Conservation (phyloP, 1,284 basidiomycete genomes). For the Sporisorium exsertum region DNA sequence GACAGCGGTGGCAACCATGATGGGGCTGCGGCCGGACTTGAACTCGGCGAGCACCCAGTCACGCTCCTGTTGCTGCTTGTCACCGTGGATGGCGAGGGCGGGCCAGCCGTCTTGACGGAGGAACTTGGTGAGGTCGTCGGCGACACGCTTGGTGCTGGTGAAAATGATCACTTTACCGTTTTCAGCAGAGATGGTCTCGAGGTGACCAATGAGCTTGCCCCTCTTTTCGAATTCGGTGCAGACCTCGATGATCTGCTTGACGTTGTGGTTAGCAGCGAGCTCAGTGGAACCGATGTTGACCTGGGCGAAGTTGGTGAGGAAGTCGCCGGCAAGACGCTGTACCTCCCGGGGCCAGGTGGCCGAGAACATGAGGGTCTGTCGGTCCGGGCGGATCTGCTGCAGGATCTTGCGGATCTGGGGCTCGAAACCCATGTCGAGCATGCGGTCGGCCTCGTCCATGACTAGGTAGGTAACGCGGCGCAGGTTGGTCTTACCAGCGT, state of each 20-base stretch:
- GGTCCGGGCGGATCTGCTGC: constrained; percentile 93
- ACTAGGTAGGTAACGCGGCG: constrained; percentile 96
- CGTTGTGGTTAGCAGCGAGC: constrained; percentile 97
- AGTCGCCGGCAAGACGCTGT: constrained; percentile 95
- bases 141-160: constrained; percentile 95
- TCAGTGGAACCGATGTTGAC: constrained; percentile 99
- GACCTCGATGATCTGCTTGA: constrained; percentile 92
- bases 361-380: constrained; percentile 85
- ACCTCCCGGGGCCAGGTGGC: constrained; percentile 99
- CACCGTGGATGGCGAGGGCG: constrained; percentile 96
- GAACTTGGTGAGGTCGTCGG: constrained; percentile 93
- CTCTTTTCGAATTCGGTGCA: constrained; percentile 99
- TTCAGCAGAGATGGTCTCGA: constrained; percentile 94
- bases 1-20: constrained; percentile 86
- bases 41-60: constrained; percentile 99
- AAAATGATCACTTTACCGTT: constrained; percentile 99
- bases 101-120: constrained; percentile 82
- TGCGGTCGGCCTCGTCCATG: constrained; percentile 98
- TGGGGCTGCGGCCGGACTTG: constrained; percentile 96
- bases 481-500: constrained; percentile 94
- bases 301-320: constrained; percentile 94
- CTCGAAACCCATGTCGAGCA: constrained; percentile 99
- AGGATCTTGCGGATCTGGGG: constrained; percentile 99
- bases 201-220: constrained; percentile 92
- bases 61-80: constrained; percentile 89